phyloP scores from a whole-genome alignment of 1,284 basidiomycete genomes.

The Lignosus rhinocerotis region DNA sequence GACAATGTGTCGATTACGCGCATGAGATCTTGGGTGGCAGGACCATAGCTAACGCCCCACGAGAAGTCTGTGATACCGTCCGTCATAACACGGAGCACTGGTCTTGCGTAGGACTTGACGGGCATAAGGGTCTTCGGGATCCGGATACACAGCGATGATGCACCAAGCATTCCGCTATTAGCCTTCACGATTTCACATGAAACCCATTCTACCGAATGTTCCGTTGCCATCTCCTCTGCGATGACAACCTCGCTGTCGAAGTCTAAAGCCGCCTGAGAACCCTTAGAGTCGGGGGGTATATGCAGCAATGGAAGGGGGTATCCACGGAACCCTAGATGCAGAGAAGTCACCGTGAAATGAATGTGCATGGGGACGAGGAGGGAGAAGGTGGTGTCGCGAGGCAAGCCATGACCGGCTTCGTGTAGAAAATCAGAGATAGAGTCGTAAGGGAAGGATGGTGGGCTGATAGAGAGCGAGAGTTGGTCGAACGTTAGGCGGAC shows the following conservation, averaged over 20 bases:
- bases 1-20: constrained; percentile 83
- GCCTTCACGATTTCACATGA: constrained; percentile 62
- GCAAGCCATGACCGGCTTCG: constrained; percentile 71
- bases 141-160: constrained; percentile 59
- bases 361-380: constrained; percentile 86
- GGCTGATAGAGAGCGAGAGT: constrained; percentile 58
- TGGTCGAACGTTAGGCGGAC: constrained; percentile 69
- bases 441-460: constrained; percentile 63
- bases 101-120: constrained; percentile 88
- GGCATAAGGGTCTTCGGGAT: constrained; percentile 96
- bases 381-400: constrained; percentile 73
- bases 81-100: constrained; percentile 69
- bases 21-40: constrained; percentile 87
- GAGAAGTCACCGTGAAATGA: constrained; percentile 65
- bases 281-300: constrained; percentile 49
- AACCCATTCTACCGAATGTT: constrained; percentile 74
- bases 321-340: constrained; percentile 76
- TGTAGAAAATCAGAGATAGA: constrained; percentile 70
- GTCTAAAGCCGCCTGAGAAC: constrained; percentile 50
- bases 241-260: constrained; percentile 85
- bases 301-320: constrained; percentile 73
- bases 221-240: constrained; percentile 85
- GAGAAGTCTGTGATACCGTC: constrained; percentile 74
- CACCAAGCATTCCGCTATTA: constrained; percentile 53
- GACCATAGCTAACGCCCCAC: constrained; percentile 90